A percentile compares a stretch with the other conserved stretches of the same genome.
Evolutionary conservation across 345 rosid genomes (phyloP).

Genomic region (Garcia nutans): DNA sequence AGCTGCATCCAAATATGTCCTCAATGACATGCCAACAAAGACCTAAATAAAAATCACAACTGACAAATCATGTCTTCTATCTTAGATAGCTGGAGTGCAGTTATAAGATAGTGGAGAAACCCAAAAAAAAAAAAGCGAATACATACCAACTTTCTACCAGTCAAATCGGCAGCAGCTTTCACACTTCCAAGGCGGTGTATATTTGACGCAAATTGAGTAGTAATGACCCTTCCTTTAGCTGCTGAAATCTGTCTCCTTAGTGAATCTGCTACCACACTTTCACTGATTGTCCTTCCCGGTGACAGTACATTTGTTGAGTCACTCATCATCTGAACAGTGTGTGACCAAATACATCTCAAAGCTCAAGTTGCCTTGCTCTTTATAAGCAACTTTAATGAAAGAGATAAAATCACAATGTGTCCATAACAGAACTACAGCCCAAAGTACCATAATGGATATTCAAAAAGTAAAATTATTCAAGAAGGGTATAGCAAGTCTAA

Average conservation of each 20-base stretch:
- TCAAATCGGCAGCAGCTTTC: conserved; percentile 93
- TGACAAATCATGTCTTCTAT: background rate
- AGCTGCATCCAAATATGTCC: conserved; percentile 96
- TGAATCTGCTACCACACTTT: conserved; percentile 81
- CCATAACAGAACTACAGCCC: background rate
- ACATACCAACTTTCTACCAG: conserved; percentile 85
- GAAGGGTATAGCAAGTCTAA: background rate
- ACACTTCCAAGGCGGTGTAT: conserved; percentile 97
- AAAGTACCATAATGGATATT: background rate
- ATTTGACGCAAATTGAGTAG: conserved; percentile 97
- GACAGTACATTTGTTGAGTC: conserved; percentile 96
- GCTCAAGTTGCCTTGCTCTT: background rate
- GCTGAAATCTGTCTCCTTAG: conserved; percentile 69
- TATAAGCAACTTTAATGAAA: conserved; percentile 5
- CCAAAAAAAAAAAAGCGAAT: conserved; percentile 3
- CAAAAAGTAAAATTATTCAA: background rate
- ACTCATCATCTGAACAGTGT: conserved; percentile 82
- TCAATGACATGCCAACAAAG: conserved; percentile 95
- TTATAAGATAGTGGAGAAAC: background rate
- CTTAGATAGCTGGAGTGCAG: background rate
- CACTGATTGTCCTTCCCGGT: conserved; percentile 93
- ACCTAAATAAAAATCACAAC: conserved; percentile 43
- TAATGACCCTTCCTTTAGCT: conserved; percentile 89
- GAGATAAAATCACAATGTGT: conserved; percentile 11
- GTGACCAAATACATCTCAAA: conserved; percentile 12